phyloP scores from a whole-genome alignment of 2,329 filamentous ascomycete species.

The Leptographium procerum region DNA sequence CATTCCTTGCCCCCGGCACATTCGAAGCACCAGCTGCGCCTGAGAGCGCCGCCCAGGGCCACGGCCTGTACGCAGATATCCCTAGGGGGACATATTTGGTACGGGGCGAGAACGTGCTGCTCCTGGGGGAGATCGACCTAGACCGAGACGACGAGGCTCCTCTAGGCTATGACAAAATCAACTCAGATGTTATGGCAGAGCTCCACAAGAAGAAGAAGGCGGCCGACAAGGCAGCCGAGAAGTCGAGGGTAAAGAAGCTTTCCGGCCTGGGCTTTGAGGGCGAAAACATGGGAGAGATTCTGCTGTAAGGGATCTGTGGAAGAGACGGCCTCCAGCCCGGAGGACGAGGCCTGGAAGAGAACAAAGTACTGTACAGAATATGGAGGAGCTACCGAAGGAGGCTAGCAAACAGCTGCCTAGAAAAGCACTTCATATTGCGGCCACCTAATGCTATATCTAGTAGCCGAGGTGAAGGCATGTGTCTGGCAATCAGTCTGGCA shows the following conservation, averaged over 20 bases:
- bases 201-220: slow-evolving; percentile 62
- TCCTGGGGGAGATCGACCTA: slow-evolving; percentile 91
- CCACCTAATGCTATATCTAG: not conserved
- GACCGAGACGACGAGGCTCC: slow-evolving; percentile 89
- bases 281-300: slow-evolving; percentile 65
- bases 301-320: slow-evolving; percentile 41
- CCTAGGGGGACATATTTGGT: slow-evolving; percentile 81
- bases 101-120: slow-evolving; percentile 89
- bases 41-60: slow-evolving; percentile 21
- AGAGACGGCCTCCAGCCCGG: not conserved
- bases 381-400: not conserved
- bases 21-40: slow-evolving; percentile 20
- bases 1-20: slow-evolving; percentile 52
- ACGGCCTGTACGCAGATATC: slow-evolving; percentile 68
- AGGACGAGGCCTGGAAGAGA: not conserved
- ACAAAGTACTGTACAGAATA: not conserved
- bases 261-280: slow-evolving; percentile 77
- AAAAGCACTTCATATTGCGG: not conserved
- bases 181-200: slow-evolving; percentile 44
- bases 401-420: not conserved
- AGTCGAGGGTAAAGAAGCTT: slow-evolving; percentile 58
- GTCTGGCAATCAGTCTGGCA: not conserved
- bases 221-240: slow-evolving; percentile 61
- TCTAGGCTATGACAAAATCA: slow-evolving; percentile 45
- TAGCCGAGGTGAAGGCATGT: not conserved